Percentiles rank a stretch among this genome's conserved stretches.
phyloP scores from a whole-genome alignment of 768 basidiomycete species.

The Tylopilus felleus region DNA sequence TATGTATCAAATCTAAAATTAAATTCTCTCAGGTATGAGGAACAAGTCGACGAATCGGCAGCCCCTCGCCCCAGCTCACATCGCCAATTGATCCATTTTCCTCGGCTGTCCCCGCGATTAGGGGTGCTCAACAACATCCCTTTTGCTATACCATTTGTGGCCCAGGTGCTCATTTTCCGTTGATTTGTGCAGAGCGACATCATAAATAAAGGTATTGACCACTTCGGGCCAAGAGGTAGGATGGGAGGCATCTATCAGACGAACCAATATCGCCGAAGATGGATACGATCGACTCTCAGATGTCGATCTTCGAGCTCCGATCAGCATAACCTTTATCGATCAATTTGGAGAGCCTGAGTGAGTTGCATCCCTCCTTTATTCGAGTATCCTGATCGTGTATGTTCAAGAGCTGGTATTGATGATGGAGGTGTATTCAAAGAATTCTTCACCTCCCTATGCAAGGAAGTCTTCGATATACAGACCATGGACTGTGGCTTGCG shows the following conservation, averaged over 20 bases:
- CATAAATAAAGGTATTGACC: constrained; percentile 16
- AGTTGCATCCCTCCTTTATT: constrained; percentile 26
- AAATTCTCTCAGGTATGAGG: constrained; percentile 53
- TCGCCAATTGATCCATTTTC: constrained; percentile 66
- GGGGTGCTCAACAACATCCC: constrained; percentile 94
- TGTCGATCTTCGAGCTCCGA: constrained; percentile 71
- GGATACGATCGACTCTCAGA: constrained; percentile 84
- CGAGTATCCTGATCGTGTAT: background rate
- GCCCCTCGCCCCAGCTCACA: constrained; percentile 44
- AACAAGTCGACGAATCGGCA: constrained; percentile 38
- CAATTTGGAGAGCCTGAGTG: constrained; percentile 84
- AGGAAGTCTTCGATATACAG: constrained; percentile 93
- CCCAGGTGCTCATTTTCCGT: constrained; percentile 87
- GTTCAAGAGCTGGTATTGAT: constrained; percentile 78
- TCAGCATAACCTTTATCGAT: constrained; percentile 91
- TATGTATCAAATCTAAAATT: no score
- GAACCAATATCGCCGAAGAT: constrained; percentile 81
- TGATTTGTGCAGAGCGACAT: constrained; percentile 73
- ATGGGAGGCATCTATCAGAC: constrained; percentile 40
- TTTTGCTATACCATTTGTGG: constrained; percentile 90
- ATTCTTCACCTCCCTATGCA: constrained; percentile 88
- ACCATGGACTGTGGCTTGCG: constrained; percentile 90
- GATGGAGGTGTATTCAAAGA: constrained; percentile 98
- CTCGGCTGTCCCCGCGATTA: constrained; percentile 62
- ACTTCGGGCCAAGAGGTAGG: constrained; percentile 17